phyloP scores from a whole-genome alignment of 176 grass and related monocot genomes.

The Aegilops umbellulata region DNA sequence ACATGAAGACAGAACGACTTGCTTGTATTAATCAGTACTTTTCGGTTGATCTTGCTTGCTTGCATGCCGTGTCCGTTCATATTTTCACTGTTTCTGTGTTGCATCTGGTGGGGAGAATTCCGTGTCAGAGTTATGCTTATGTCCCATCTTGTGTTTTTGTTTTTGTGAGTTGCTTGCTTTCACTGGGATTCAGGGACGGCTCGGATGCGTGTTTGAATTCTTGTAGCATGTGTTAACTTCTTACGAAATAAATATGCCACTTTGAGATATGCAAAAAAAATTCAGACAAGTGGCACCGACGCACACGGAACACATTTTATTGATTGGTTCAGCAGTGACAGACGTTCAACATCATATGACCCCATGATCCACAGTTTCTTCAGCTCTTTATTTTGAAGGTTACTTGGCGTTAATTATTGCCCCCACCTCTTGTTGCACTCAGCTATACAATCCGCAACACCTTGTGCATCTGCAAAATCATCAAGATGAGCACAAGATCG shows the following conservation, averaged over 20 bases:
- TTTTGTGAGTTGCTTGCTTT: not conserved
- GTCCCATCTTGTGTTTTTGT: not conserved
- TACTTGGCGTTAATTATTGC: not conserved
- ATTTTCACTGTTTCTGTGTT: not conserved
- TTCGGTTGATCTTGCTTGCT: not conserved
- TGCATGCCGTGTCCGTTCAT: not conserved
- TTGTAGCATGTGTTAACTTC: not conserved
- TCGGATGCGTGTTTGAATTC: not conserved
- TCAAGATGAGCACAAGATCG: not conserved
- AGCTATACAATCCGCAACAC: not conserved
- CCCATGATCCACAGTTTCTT: not conserved
- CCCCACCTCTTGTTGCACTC: conserved; percentile 2
- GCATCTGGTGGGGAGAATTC: not conserved
- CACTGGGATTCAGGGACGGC: not conserved
- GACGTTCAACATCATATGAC: not conserved
- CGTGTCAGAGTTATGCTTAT: not conserved
- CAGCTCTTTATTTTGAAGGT: not conserved
- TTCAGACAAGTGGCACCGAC: not conserved
- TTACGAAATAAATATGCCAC: not conserved
- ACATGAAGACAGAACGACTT: no score
- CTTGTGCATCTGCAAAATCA: not conserved
- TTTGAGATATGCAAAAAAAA: not conserved
- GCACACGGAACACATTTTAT: not conserved
- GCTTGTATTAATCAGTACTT: not conserved
- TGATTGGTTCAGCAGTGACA: not conserved